Conservation (phyloP, 768 basidiomycete genomes). For the Guyanaporus albipodus region DNA sequence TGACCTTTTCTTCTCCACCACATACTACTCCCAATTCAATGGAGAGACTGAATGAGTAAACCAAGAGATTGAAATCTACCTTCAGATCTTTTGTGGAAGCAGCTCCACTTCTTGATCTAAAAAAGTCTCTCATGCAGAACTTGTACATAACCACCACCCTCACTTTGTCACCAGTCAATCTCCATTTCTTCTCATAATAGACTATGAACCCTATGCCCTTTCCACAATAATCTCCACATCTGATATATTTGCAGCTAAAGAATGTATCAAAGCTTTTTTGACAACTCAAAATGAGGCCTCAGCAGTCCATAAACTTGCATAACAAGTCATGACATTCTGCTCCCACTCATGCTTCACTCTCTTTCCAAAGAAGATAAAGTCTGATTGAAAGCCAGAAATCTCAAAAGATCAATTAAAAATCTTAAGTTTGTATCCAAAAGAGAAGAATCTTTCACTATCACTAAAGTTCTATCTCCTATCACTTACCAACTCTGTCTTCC, state of each 20-base stretch:
- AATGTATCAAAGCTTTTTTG: neutral
- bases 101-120: neutral
- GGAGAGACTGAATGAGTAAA: neutral
- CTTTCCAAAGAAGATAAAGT: no score
- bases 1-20: neutral
- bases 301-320: neutral
- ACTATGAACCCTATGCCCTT: neutral
- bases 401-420: neutral
- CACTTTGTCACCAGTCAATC: neutral
- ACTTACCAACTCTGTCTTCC: neutral
- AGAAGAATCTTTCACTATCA: neutral
- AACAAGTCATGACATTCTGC: neutral
- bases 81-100: neutral
- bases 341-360: neutral
- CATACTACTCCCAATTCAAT: neutral
- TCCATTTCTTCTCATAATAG: neutral
- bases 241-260: rapidly evolving
- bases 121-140: neutral
- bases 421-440: neutral
- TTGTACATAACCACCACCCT: neutral
- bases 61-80: neutral
- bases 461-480: neutral
- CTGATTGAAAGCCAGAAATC: no score
- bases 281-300: no score
- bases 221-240: neutral